Evolutionary conservation across 768 basidiomycete genomes (phyloP).

Genomic region (Psilocybe tampanensis): DNA sequence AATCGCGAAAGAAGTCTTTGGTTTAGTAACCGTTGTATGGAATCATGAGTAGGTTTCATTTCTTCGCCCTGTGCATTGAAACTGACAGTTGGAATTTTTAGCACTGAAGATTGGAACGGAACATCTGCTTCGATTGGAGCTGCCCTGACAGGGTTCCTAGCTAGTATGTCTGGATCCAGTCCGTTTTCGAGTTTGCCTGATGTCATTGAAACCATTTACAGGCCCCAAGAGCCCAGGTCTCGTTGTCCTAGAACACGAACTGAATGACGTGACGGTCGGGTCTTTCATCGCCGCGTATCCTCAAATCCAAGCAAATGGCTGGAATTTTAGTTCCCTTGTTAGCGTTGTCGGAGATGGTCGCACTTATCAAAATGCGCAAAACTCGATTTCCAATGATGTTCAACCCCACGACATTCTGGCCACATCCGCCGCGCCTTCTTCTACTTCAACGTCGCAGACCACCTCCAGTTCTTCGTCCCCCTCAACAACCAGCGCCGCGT

Average conservation of each 20-base stretch:
- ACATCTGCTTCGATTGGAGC: constrained; percentile 48
- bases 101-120: constrained; percentile 79
- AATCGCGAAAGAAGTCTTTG: constrained; percentile 85
- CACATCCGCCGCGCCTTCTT: constrained; percentile 5
- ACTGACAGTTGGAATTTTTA: constrained; percentile 24
- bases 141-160: constrained; percentile 58
- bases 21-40: constrained; percentile 85
- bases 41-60: constrained; percentile 73
- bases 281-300: constrained; percentile 72
- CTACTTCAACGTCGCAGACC: constrained; percentile 2
- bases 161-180: constrained; percentile 34
- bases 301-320: constrained; percentile 64
- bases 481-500: not conserved
- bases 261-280: constrained; percentile 56
- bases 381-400: constrained; percentile 36
- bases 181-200: not conserved
- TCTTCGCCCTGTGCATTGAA: not conserved
- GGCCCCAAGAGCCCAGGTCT: constrained; percentile 80
- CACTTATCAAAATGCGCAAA: constrained; percentile 49
- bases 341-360: constrained; percentile 38
- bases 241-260: constrained; percentile 85
- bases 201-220: constrained; percentile 8
- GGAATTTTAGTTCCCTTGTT: constrained; percentile 66
- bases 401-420: constrained; percentile 24
- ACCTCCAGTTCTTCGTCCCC: constrained; percentile 5